A percentile compares a stretch with the other conserved stretches of the same genome.
Evolutionary conservation across 2,329 filamentous ascomycete genomes (phyloP).

Genomic region (Trichoderma breve): DNA sequence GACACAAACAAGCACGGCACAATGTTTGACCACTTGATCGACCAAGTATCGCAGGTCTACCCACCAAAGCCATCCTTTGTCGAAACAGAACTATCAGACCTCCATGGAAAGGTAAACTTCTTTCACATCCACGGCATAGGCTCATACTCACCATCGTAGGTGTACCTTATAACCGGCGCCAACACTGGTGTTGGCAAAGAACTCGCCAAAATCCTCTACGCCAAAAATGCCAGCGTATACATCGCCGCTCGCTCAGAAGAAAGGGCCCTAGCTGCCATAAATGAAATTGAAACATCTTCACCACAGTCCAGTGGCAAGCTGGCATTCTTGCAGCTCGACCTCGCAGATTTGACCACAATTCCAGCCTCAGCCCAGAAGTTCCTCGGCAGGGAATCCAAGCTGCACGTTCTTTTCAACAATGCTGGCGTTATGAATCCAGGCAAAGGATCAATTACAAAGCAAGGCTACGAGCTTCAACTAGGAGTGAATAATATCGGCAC

Average conservation of each 20-base stretch:
- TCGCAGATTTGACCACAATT: neutral
- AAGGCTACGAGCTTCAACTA: neutral
- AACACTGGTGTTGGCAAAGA: constrained; percentile 48
- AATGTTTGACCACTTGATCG: neutral
- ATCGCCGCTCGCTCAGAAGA: constrained; percentile 45
- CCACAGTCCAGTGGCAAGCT: neutral
- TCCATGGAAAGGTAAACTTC: neutral
- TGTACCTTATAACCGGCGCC: constrained; percentile 38
- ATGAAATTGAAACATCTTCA: neutral
- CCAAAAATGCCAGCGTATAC: constrained; percentile 53
- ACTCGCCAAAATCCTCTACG: constrained; percentile 52
- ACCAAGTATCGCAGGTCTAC: neutral
- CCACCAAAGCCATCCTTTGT: neutral
- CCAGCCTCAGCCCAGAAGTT: neutral
- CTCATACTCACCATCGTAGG: neutral
- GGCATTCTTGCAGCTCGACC: neutral
- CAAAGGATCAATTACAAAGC: neutral
- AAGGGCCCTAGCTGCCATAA: neutral
- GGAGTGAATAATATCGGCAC: neutral
- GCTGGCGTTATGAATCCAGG: neutral
- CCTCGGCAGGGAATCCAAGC: neutral
- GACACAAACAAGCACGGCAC: neutral
- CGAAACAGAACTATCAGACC: neutral
- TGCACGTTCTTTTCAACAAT: neutral
- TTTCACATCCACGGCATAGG: neutral